Percentiles rank a stretch among this genome's conserved stretches.
Evolutionary conservation across 2,329 filamentous ascomycete species (phyloP).

Genomic region (Trematosphaeria pertusa): DNA sequence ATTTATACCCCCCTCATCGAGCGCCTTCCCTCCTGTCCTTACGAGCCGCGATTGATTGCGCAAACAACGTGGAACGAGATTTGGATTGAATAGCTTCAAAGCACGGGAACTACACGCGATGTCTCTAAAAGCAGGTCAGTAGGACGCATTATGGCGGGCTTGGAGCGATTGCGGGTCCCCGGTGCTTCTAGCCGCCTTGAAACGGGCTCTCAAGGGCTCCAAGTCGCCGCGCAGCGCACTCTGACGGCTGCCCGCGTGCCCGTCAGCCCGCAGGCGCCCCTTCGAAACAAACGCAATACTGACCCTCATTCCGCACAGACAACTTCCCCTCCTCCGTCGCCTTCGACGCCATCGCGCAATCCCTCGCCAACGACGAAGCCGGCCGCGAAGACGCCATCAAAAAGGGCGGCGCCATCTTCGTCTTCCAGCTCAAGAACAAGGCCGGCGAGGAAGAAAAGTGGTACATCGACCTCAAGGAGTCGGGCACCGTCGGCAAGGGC

Average conservation of each 20-base stretch:
- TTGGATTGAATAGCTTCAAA: too few species aligned
- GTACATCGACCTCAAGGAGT: slow-evolving; percentile 95
- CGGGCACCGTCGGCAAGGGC: slow-evolving; percentile 81
- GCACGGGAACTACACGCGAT: too few species aligned
- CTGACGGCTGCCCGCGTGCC: neutral
- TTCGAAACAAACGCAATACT: neutral
- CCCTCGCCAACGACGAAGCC: slow-evolving; percentile 71
- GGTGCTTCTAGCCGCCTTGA: neutral
- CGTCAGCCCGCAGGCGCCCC: slow-evolving; percentile 3
- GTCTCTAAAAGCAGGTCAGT: slow-evolving; percentile 43
- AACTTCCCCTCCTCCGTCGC: slow-evolving; percentile 89
- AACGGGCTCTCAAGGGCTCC: neutral
- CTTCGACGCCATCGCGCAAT: slow-evolving; percentile 84
- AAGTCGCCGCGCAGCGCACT: neutral
- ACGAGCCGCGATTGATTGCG: too few species aligned
- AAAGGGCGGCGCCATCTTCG: slow-evolving; percentile 84
- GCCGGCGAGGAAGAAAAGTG: slow-evolving; percentile 82
- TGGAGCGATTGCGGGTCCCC: too few species aligned
- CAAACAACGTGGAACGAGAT: too few species aligned
- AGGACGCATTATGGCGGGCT: too few species aligned
- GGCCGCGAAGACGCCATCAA: slow-evolving; percentile 89
- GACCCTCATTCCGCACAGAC: slow-evolving; percentile 29
- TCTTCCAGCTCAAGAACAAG: slow-evolving; percentile 90
- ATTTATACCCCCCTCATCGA: neutral
- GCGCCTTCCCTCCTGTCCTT: too few species aligned